phyloP scores from a whole-genome alignment of 2,329 filamentous ascomycete species.

The Fusarium bulbicola region DNA sequence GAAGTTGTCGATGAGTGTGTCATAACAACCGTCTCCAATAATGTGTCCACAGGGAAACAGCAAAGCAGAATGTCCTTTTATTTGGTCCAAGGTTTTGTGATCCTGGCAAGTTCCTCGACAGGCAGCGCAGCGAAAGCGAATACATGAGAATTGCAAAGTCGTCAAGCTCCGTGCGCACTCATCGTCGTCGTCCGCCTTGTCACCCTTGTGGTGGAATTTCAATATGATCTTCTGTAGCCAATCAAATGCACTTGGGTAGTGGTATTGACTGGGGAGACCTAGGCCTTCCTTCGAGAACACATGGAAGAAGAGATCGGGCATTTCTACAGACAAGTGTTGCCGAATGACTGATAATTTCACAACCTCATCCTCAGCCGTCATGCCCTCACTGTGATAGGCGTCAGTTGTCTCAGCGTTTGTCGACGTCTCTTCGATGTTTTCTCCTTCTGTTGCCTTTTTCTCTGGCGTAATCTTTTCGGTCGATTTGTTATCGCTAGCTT shows the following conservation, averaged over 20 bases:
- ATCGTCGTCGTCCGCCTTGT: too few relatives aligned
- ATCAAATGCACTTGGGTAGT: background rate
- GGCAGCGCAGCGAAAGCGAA: conserved; percentile 25
- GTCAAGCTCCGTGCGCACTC: background rate
- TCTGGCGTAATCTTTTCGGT: background rate
- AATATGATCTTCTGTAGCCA: background rate
- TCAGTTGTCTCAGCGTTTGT: background rate
- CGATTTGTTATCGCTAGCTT: background rate
- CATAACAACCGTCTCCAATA: conserved; percentile 29
- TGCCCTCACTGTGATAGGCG: background rate
- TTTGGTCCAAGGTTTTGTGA: background rate
- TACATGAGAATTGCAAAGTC: conserved; percentile 7
- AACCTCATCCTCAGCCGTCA: background rate
- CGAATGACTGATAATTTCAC: background rate
- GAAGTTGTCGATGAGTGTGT: background rate
- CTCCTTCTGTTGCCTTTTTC: background rate
- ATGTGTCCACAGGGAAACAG: conserved; percentile 37
- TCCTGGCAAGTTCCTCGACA: conserved; percentile 29
- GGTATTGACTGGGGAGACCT: conserved; percentile 31
- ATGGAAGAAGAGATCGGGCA: conserved; percentile 2
- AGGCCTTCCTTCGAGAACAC: conserved; percentile 2
- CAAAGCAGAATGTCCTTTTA: background rate
- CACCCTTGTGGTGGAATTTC: background rate
- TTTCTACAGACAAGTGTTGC: background rate
- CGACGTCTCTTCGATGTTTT: background rate